phyloP scores from a whole-genome alignment of 495 filamentous ascomycete genomes.

The Hypoxylon perforatum region DNA sequence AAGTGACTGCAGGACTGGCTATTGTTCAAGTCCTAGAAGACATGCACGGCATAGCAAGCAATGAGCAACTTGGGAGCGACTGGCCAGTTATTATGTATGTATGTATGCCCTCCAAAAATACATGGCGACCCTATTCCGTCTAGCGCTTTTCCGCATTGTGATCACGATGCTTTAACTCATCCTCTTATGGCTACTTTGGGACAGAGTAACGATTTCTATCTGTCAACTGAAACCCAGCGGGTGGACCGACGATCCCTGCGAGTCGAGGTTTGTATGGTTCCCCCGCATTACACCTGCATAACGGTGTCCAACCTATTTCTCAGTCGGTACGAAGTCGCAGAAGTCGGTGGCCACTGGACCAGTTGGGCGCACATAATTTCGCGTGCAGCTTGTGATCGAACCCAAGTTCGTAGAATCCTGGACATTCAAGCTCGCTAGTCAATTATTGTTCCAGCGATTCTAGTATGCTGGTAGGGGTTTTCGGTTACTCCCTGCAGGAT shows the following conservation, averaged over 20 bases:
- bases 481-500: conserved; percentile 38
- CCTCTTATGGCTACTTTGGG: conserved; percentile 38
- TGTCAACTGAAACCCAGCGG: conserved; percentile 28
- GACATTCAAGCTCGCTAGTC: conserved; percentile 20
- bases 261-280: conserved; percentile 32
- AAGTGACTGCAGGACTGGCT: conserved; percentile 7
- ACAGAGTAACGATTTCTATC: conserved; percentile 28
- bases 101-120: conserved; percentile 21
- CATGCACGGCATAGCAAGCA: conserved; percentile 13
- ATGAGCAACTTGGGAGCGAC: conserved; percentile 15
- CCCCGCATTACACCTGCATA: conserved; percentile 42
- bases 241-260: conserved; percentile 43
- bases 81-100: conserved; percentile 29
- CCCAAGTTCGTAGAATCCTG: conserved; percentile 38
- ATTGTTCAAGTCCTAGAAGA: conserved; percentile 21
- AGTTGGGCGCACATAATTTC: conserved; percentile 6
- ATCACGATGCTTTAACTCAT: conserved; percentile 42
- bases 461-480: conserved; percentile 29
- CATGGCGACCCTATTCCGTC: conserved; percentile 24
- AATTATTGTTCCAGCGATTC: conserved; percentile 12
- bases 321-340: conserved; percentile 18
- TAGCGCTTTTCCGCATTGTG: conserved; percentile 38
- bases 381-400: conserved; percentile 35
- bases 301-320: conserved; percentile 19
- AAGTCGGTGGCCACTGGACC: conserved; percentile 5